These are phyloP conservation scores for Sugiyamaella smithiae DNA, from an alignment of 805 yeast genomes.

Conservation along the genomic window DNA sequence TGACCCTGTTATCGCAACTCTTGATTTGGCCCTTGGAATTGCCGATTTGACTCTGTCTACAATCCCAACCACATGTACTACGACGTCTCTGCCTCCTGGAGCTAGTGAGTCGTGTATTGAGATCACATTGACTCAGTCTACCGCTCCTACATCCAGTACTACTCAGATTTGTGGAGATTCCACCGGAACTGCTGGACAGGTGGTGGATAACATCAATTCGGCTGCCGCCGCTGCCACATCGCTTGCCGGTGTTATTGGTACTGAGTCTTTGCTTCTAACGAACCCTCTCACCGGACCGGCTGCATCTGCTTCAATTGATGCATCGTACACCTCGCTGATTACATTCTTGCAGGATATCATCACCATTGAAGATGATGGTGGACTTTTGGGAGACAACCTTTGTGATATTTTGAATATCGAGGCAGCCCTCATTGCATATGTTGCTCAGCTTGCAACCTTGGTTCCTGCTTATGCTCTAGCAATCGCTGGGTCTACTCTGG, in stretches of 20 bases:
- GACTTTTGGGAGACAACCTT: constrained; percentile 4
- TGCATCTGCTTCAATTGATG: background rate
- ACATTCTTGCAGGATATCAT: background rate
- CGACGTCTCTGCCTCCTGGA: constrained; percentile 4
- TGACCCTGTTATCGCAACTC: constrained; percentile 3
- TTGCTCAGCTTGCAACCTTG: background rate
- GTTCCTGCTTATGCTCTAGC: constrained; percentile 1
- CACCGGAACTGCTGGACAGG: constrained; percentile 7
- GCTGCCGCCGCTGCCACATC: constrained; percentile 6
- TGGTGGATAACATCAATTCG: constrained; percentile 5
- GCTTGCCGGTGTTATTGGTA: background rate
- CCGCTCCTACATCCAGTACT: background rate
- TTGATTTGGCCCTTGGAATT: background rate
- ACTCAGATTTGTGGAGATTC: constrained; percentile 3
- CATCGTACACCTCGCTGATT: background rate
- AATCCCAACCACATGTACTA: constrained; percentile 5
- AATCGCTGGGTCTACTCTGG: background rate
- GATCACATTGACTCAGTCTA: background rate
- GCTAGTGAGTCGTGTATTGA: constrained; percentile 3
- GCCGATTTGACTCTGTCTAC: constrained; percentile 6
- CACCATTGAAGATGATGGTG: constrained; percentile 2
- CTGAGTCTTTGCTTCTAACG: background rate
- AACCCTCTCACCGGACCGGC: background rate
- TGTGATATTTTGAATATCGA: constrained; percentile 6
- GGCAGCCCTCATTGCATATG: constrained; percentile 2